phyloP scores from a whole-genome alignment of 768 basidiomycete genomes.

The Coprinopsis marcescibilis region DNA sequence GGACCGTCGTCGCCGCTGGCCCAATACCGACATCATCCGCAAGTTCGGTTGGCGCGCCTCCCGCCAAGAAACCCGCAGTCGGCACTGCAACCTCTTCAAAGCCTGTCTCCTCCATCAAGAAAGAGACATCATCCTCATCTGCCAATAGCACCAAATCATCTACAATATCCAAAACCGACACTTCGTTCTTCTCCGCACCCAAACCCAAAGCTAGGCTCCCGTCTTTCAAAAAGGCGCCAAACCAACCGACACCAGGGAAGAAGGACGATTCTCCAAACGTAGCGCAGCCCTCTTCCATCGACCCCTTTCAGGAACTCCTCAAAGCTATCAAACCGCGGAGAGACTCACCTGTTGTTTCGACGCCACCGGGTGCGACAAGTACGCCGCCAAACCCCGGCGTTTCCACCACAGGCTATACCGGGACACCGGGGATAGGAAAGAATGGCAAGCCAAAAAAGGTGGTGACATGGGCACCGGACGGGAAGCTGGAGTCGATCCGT shows the following conservation, averaged over 20 bases:
- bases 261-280: constrained; percentile 53
- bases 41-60: constrained; percentile 28
- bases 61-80: constrained; percentile 63
- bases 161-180: constrained; percentile 73
- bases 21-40: constrained; percentile 1
- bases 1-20: too few relatives aligned
- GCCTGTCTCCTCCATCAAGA: constrained; percentile 50
- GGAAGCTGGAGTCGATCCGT: constrained; percentile 66
- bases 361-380: constrained; percentile 41
- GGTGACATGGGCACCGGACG: constrained; percentile 75
- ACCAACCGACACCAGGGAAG: constrained; percentile 24
- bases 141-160: constrained; percentile 19
- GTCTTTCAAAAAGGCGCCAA: constrained; percentile 74
- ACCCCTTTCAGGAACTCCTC: constrained; percentile 81
- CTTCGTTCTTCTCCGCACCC: constrained; percentile 83
- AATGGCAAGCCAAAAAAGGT: constrained; percentile 45
- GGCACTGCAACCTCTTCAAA: constrained; percentile 36
- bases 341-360: constrained; percentile 56
- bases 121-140: constrained; percentile 14
- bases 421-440: constrained; percentile 42
- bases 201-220: constrained; percentile 82
- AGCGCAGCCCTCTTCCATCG: constrained; percentile 69
- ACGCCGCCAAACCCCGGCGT: constrained; percentile 25
- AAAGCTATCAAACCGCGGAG: constrained; percentile 66
- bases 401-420: constrained; percentile 25